Evolutionary conservation across 768 basidiomycete species (phyloP).

Genomic region (Russula sp.): DNA sequence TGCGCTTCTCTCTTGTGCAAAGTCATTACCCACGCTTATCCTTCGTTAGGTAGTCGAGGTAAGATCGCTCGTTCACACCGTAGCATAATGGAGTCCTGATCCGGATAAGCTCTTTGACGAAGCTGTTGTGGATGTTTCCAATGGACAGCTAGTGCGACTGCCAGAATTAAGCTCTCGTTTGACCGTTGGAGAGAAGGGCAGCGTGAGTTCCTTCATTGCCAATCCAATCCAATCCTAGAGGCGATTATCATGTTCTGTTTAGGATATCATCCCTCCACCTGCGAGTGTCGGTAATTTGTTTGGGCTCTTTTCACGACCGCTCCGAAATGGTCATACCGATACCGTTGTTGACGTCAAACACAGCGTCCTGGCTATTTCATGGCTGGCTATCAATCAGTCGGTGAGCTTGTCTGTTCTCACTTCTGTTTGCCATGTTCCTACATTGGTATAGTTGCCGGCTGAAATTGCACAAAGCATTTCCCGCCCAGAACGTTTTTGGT

Average conservation of each 20-base stretch:
- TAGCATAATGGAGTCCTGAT: constrained; percentile 10
- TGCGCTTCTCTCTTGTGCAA: constrained; percentile 30
- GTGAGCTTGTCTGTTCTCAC: constrained; percentile 35
- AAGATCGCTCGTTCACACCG: constrained; percentile 22
- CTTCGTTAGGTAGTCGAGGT: constrained; percentile 66
- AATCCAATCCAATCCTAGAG: background rate
- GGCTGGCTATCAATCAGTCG: constrained; percentile 84
- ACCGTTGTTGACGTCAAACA: constrained; percentile 69
- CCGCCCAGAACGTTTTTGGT: constrained; percentile 75
- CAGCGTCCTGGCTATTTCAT: constrained; percentile 71
- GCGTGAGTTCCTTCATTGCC: constrained; percentile 37
- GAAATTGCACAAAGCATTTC: constrained; percentile 45
- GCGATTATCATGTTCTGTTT: constrained; percentile 12
- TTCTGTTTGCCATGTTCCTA: constrained; percentile 1
- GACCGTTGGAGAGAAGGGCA: constrained; percentile 65
- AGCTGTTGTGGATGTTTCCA: constrained; percentile 61
- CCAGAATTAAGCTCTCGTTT: constrained; percentile 74
- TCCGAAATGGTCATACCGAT: constrained; percentile 40
- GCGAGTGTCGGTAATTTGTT: constrained; percentile 40
- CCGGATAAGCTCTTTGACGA: constrained; percentile 71
- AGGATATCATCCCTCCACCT: constrained; percentile 64
- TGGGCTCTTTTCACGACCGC: constrained; percentile 38
- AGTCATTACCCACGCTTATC: constrained; percentile 10
- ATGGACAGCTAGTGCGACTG: constrained; percentile 56
- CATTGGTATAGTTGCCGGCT: constrained; percentile 47